Conservation (phyloP, 73 alveolate species). For the Blepharisma japonicum region DNA sequence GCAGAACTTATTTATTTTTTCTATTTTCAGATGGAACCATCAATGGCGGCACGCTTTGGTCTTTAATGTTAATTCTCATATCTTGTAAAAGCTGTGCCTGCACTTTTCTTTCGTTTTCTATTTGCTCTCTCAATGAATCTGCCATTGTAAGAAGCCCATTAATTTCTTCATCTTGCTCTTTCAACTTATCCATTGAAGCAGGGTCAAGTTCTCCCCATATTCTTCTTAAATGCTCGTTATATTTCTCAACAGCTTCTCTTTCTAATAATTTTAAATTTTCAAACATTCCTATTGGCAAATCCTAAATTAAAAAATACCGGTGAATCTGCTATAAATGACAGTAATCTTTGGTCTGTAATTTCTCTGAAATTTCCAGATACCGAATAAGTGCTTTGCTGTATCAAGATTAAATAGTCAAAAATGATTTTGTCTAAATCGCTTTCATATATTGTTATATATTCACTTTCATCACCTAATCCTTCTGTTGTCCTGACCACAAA, state of each 20-base stretch:
- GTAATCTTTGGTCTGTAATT: background rate
- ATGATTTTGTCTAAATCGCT: background rate
- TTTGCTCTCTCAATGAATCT: background rate
- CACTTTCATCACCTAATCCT: background rate
- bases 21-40: background rate
- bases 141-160: constrained; percentile 5
- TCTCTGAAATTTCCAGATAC: background rate
- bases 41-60: constrained; percentile 15
- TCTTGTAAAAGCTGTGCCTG: constrained; percentile 19
- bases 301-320: background rate
- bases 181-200: constrained; percentile 11
- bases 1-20: background rate
- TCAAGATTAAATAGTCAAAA: constrained; percentile 5
- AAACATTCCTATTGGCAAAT: background rate
- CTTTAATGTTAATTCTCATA: constrained; percentile 23
- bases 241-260: constrained; percentile 17
- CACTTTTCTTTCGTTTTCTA: constrained; percentile 6
- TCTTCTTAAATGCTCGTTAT: constrained; percentile 15
- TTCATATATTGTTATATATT: background rate
- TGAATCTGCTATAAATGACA: constrained; percentile 16
- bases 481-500: constrained; percentile 24
- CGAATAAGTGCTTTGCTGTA: background rate
- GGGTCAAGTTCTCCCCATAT: constrained; percentile 35
- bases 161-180: constrained; percentile 27
- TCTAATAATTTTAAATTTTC: background rate